phyloP scores from a whole-genome alignment of 768 basidiomycete genomes.

The Trametes villosa region DNA sequence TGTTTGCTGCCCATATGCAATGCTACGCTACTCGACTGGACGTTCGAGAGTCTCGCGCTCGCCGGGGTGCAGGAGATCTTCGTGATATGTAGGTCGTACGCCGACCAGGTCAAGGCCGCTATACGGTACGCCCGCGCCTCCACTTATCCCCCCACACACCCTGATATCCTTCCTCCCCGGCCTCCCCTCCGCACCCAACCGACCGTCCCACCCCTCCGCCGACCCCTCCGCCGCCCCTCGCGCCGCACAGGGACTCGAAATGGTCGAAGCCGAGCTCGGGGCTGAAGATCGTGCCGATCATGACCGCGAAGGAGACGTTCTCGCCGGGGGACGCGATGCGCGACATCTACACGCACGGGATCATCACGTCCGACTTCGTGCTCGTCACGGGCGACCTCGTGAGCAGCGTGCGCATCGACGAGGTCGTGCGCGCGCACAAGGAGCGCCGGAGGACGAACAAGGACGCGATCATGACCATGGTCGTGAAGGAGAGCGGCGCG shows the following conservation, averaged over 20 bases:
- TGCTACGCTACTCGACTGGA: constrained; percentile 93
- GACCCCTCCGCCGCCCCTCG: neutral
- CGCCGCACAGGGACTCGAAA: constrained; percentile 66
- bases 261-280: constrained; percentile 82
- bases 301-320: constrained; percentile 85
- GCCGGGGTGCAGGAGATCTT: constrained; percentile 97
- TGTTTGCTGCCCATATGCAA: constrained; percentile 95
- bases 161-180: neutral
- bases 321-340: constrained; percentile 92
- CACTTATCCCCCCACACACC: constrained; percentile 11
- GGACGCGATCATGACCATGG: constrained; percentile 97
- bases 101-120: constrained; percentile 81
- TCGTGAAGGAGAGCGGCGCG: constrained; percentile 78
- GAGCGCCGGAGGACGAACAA: constrained; percentile 84
- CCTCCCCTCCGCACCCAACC: neutral
- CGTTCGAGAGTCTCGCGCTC: constrained; percentile 92
- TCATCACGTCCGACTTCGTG: constrained; percentile 90
- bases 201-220: neutral
- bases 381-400: constrained; percentile 92
- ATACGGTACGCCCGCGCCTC: constrained; percentile 64
- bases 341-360: constrained; percentile 89
- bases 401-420: constrained; percentile 89
- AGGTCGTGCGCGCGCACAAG: constrained; percentile 88
- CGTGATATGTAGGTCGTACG: constrained; percentile 91
- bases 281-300: constrained; percentile 82